A percentile compares a stretch with the other conserved stretches of the same genome.
Conservation (phyloP, 2,329 filamentous ascomycete species). For the Raffaelea albimanens region DNA sequence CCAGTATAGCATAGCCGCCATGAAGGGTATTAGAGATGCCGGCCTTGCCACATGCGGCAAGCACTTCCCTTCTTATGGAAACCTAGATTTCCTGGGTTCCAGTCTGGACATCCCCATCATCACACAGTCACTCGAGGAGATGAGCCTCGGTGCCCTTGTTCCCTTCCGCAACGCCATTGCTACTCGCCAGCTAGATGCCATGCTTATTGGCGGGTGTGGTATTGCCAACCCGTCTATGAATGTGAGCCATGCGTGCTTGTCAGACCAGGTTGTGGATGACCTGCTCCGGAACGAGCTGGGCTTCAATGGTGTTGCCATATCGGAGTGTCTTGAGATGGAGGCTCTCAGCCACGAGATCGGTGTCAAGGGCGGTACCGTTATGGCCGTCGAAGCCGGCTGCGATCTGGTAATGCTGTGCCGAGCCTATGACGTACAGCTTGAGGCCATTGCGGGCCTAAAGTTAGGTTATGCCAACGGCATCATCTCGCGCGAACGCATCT, state of each 20-base stretch:
- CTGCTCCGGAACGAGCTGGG: conserved; percentile 78
- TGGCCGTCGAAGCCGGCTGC: conserved; percentile 94
- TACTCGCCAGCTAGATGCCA: conserved; percentile 73
- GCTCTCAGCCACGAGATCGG: conserved; percentile 90
- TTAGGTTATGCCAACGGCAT: conserved; percentile 85
- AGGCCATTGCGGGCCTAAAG: conserved; percentile 84
- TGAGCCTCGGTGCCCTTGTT: conserved; percentile 83
- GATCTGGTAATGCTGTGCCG: conserved; percentile 84
- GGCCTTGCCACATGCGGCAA: conserved; percentile 87
- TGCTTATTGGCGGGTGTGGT: conserved; percentile 92
- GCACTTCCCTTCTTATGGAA: conserved; percentile 94
- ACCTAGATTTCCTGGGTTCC: conserved; percentile 85
- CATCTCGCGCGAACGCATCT: conserved; percentile 70
- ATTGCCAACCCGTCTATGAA: conserved; percentile 89
- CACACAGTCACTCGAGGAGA: conserved; percentile 84
- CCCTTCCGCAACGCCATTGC: conserved; percentile 86
- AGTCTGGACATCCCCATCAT: conserved; percentile 91
- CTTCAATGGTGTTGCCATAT: conserved; percentile 87
- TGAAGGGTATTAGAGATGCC: conserved; percentile 88
- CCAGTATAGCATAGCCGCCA: conserved; percentile 79
- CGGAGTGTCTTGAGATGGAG: conserved; percentile 95
- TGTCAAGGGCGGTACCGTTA: conserved; percentile 92
- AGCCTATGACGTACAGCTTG: conserved; percentile 78
- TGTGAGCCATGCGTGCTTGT: conserved; percentile 89
- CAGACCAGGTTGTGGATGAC: conserved; percentile 86